Evolutionary conservation across 371 early-diverging fungal genomes (phyloP).

Genomic region (Parasitella parasitica): DNA sequence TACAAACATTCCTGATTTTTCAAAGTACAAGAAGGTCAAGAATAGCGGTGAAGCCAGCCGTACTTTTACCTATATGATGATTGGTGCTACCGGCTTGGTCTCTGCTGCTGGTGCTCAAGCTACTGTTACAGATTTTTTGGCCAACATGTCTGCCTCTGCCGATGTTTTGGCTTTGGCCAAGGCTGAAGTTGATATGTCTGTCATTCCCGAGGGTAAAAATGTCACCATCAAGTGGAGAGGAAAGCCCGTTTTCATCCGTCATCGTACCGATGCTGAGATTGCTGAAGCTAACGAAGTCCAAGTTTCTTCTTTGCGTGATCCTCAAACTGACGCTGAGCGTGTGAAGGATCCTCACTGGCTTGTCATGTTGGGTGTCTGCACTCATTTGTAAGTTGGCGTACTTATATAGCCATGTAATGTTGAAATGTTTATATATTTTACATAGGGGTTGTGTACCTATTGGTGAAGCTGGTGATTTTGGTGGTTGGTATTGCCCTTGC

Average conservation of each 20-base stretch:
- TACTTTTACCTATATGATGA: slow-evolving; percentile 90
- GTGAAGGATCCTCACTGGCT: slow-evolving; percentile 94
- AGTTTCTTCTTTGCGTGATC: slow-evolving; percentile 84
- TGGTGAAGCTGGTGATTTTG: slow-evolving; percentile 97
- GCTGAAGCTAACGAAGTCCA: slow-evolving; percentile 85
- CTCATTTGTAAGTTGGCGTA: slow-evolving; percentile 82
- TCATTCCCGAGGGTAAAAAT: slow-evolving; percentile 96
- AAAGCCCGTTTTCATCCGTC: slow-evolving; percentile 97
- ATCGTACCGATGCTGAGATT: slow-evolving; percentile 94
- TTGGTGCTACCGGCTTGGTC: slow-evolving; percentile 88
- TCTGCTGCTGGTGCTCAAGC: slow-evolving; percentile 89
- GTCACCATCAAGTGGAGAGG: slow-evolving; percentile 98
- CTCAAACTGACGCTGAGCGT: slow-evolving; percentile 90
- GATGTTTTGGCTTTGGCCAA: slow-evolving; percentile 98
- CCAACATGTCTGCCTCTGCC: slow-evolving; percentile 93
- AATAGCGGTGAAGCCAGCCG: slow-evolving; percentile 70
- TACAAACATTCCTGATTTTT: slow-evolving; percentile 66
- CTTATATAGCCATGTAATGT: too few relatives aligned
- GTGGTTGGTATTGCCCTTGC: slow-evolving; percentile 99
- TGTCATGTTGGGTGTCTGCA: slow-evolving; percentile 97
- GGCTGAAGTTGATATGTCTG: slow-evolving; percentile 89
- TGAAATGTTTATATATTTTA: background rate
- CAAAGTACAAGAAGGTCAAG: slow-evolving; percentile 63
- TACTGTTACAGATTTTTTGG: slow-evolving; percentile 87
- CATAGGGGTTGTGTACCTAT: slow-evolving; percentile 94